These are phyloP conservation scores for Eimeria praecox DNA, from an alignment of 169 alveolate genomes.

Conservation along the genomic window DNA sequence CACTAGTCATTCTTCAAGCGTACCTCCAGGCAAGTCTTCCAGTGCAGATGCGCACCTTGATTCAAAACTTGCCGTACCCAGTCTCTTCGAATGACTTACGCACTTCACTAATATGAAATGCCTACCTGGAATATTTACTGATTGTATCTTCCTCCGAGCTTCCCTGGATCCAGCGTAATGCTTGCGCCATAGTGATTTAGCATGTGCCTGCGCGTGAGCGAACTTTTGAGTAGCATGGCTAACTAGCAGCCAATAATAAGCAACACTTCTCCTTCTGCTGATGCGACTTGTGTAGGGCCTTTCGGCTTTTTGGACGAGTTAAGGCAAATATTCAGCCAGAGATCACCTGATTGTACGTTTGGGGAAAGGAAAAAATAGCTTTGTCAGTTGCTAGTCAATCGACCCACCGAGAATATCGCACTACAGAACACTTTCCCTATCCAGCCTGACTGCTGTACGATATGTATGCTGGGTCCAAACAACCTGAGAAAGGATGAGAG, in stretches of 20 bases:
- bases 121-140: background rate
- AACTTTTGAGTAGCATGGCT: background rate
- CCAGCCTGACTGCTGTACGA: background rate
- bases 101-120: background rate
- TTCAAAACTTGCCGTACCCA: background rate
- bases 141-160: background rate
- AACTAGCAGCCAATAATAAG: background rate
- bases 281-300: background rate
- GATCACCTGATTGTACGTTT: background rate
- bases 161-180: background rate
- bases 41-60: background rate
- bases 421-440: background rate
- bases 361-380: background rate
- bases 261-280: background rate
- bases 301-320: background rate
- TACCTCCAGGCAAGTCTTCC: background rate
- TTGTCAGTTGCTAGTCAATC: background rate
- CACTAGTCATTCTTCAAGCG: background rate
- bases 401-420: background rate
- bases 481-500: background rate
- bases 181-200: background rate
- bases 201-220: background rate
- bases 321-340: background rate
- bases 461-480: background rate
- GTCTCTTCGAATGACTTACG: background rate